These are phyloP conservation scores for Cenchrus fungigraminus DNA, from an alignment of 176 grass and related monocot genomes.

Conservation along the genomic window DNA sequence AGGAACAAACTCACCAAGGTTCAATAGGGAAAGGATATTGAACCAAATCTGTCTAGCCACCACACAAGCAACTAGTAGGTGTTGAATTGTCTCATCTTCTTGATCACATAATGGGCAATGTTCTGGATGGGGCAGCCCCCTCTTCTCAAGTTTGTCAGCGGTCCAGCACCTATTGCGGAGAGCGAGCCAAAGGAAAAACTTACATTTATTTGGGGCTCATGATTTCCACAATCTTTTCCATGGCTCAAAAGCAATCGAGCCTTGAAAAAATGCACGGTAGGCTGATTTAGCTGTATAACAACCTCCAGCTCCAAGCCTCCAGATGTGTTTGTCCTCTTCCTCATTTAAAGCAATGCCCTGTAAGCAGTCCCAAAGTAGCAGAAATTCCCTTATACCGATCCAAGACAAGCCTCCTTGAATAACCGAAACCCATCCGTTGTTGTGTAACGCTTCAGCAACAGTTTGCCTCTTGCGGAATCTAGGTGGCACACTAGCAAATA, in stretches of 20 bases:
- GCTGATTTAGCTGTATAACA: not conserved
- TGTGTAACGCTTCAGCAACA: not conserved
- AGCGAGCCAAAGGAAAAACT: too few species aligned
- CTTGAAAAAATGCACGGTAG: not conserved
- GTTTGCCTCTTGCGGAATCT: not conserved
- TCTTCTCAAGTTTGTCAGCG: too few species aligned
- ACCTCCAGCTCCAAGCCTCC: not conserved
- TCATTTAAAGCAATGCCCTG: not conserved
- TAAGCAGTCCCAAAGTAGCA: not conserved
- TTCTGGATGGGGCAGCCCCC: too few species aligned
- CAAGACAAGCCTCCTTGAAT: not conserved
- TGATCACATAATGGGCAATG: too few species aligned
- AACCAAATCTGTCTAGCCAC: too few species aligned
- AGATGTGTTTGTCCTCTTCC: not conserved
- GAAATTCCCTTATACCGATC: not conserved
- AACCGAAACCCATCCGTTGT: not conserved
- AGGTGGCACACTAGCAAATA: not conserved
- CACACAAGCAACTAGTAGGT: too few species aligned
- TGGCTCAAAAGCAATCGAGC: not conserved
- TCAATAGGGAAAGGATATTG: too few species aligned
- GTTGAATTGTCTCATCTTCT: too few species aligned
- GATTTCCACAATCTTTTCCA: not conserved
- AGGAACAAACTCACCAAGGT: too few species aligned
- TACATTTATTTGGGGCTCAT: not conserved
- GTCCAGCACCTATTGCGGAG: too few species aligned